phyloP scores from a whole-genome alignment of 805 yeast genomes.

The Kodamaea leandrae region DNA sequence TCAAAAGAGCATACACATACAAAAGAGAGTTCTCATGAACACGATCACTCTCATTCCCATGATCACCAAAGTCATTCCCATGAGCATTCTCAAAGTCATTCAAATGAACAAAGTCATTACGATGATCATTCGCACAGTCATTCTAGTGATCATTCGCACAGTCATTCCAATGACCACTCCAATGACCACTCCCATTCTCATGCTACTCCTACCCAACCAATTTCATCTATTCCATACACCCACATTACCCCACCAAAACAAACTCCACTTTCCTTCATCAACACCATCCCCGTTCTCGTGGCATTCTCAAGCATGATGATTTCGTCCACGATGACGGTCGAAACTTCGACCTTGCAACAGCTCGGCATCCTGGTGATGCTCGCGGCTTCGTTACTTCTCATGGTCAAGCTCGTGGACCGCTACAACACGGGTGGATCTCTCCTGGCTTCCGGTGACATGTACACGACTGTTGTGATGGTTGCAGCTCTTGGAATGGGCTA shows the following conservation, averaged over 20 bases:
- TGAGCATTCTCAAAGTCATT: slow-evolving; percentile 7
- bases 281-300: slow-evolving; percentile 33
- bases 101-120: neutral
- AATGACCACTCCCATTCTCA: neutral
- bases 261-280: slow-evolving; percentile 13
- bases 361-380: slow-evolving; percentile 20
- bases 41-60: neutral
- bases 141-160: neutral
- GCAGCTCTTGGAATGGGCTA: slow-evolving; percentile 22
- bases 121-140: slow-evolving; percentile 8
- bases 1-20: neutral
- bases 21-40: neutral
- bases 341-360: slow-evolving; percentile 8
- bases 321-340: slow-evolving; percentile 18
- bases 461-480: slow-evolving; percentile 16
- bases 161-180: too few species aligned
- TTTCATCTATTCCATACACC: too few species aligned
- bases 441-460: neutral
- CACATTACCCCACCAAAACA: too few species aligned
- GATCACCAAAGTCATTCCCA: slow-evolving; percentile 6
- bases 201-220: too few species aligned
- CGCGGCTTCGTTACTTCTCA: slow-evolving; percentile 19
- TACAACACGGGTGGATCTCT: slow-evolving; percentile 8
- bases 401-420: slow-evolving; percentile 15
- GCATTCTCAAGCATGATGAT: slow-evolving; percentile 31